Evolutionary conservation across 805 yeast species (phyloP).

Genomic region (Saturnispora ahearnii): DNA sequence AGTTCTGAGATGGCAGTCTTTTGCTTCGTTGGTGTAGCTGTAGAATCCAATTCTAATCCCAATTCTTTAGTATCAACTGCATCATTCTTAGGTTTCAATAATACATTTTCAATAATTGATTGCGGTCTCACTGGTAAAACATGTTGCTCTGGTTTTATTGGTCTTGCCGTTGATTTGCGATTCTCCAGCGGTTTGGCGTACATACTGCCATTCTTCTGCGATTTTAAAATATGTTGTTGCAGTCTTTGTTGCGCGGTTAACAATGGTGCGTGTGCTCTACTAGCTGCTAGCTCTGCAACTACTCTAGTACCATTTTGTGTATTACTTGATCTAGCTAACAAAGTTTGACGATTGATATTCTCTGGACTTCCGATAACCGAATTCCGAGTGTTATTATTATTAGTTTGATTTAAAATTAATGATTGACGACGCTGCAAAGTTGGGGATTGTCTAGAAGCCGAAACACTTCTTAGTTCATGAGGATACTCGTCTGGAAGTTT

Average conservation of each 20-base stretch:
- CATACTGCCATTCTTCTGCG: conserved; percentile 26
- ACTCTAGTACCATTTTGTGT: background rate
- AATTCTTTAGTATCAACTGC: background rate
- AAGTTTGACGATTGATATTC: background rate
- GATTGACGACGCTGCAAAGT: conserved; percentile 4
- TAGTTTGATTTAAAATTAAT: background rate
- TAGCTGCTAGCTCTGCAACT: conserved; percentile 18
- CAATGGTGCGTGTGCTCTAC: conserved; percentile 13
- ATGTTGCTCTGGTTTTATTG: conserved; percentile 9
- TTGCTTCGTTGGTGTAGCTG: background rate
- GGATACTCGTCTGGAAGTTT: background rate
- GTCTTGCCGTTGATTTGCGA: conserved; percentile 14
- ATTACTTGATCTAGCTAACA: background rate
- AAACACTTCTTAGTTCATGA: background rate
- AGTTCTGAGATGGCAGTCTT: background rate
- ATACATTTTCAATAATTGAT: conserved; percentile 9
- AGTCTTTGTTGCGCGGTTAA: conserved; percentile 29
- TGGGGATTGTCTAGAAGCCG: conserved; percentile 2
- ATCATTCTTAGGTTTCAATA: conserved; percentile 11
- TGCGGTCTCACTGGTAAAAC: conserved; percentile 4
- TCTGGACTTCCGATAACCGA: background rate
- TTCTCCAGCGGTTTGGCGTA: conserved; percentile 21
- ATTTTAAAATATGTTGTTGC: conserved; percentile 28
- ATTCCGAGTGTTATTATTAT: background rate
- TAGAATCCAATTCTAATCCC: background rate